Evolutionary conservation across 331 rosid species (phyloP), one percentile per base, ranked within the genome.

Genomic region (Malus hybrid): DNA sequence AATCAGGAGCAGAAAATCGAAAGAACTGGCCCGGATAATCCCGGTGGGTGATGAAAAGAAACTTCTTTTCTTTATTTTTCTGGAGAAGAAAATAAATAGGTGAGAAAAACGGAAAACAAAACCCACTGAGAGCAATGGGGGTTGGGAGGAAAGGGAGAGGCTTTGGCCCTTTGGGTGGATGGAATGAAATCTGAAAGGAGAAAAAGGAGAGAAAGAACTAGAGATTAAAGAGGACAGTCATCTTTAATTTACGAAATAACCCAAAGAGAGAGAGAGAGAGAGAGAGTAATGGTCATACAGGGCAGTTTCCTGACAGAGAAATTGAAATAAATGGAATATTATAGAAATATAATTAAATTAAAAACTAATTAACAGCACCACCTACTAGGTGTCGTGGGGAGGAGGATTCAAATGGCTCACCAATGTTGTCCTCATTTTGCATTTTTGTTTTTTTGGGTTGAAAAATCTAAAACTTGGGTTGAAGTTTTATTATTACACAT

Each of bases 181-280:
- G 84, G 73, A 82, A 84, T 82, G 80, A 82, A 18, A 67, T 78
- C 73, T 69, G 74, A 75, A 75, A 55, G 26, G 69, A 55, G 69
- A 67, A 64, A 74, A 39, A 1, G 66, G 44, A 63, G 63, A 72
- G 63, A 72, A 66, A 39, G 66, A 67, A 22, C 65, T 78, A 77
- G 87, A 78, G 88, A 85, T 87, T 84, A 84, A 83, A 84, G 91
- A 52, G 88, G 84, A 58, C 81, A 66, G 86, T 83, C 80, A 85
- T 82, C 78, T 86, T 85, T 81, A 81, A 84, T 84, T 85, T 85
- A 84, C 84, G 73, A 82, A 88, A 88, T 82, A 81, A 69, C 91
- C 89, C 87, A 76, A 18, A 58, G 75, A 58, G 75, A 72, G 62
- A 77, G 46, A 9, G 46, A 36, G 44, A 8, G 36, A 36, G 42